A percentile compares a stretch with the other conserved stretches of the same genome.
Evolutionary conservation across 768 basidiomycete genomes (phyloP).

Genomic region (Serendipita sp.): DNA sequence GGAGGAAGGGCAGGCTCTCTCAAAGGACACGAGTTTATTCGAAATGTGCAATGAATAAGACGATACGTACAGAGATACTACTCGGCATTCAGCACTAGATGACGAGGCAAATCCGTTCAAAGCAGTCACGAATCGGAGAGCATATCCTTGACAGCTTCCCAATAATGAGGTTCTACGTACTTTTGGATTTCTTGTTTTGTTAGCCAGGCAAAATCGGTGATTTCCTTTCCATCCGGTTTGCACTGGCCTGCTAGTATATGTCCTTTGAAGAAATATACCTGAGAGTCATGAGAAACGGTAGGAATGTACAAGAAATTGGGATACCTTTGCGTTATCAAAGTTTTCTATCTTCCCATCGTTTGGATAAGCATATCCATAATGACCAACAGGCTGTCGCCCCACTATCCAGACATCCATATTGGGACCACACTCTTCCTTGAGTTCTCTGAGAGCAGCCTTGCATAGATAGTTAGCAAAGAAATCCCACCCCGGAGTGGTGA

Average conservation of each 20-base stretch:
- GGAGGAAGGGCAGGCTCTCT: no score
- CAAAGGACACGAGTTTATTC: no score
- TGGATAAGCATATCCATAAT: slow-evolving; percentile 39
- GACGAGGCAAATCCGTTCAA: no score
- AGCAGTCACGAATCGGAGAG: slow-evolving; percentile 37
- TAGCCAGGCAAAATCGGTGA: slow-evolving; percentile 66
- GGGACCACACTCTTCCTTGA: slow-evolving; percentile 56
- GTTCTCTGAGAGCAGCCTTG: slow-evolving; percentile 59
- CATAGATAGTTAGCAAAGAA: slow-evolving; percentile 10
- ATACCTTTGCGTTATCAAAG: slow-evolving; percentile 10
- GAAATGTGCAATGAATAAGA: slow-evolving; percentile 16
- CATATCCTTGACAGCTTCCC: slow-evolving; percentile 64
- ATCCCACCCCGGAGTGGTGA: neutral
- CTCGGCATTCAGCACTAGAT: no score
- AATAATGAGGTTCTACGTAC: slow-evolving; percentile 53
- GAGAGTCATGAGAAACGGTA: neutral
- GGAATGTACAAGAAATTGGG: neutral
- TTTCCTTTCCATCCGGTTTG: slow-evolving; percentile 32
- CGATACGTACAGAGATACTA: slow-evolving; percentile 42
- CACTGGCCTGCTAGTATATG: slow-evolving; percentile 86
- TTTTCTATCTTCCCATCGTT: slow-evolving; percentile 10
- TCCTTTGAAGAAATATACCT: slow-evolving; percentile 92
- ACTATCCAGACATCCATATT: slow-evolving; percentile 91
- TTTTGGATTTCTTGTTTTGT: slow-evolving; percentile 79
- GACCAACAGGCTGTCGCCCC: slow-evolving; percentile 74